A percentile compares a stretch with the other conserved stretches of the same genome.
phyloP scores from a whole-genome alignment of 768 basidiomycete genomes.

The Mrakia frigida region DNA sequence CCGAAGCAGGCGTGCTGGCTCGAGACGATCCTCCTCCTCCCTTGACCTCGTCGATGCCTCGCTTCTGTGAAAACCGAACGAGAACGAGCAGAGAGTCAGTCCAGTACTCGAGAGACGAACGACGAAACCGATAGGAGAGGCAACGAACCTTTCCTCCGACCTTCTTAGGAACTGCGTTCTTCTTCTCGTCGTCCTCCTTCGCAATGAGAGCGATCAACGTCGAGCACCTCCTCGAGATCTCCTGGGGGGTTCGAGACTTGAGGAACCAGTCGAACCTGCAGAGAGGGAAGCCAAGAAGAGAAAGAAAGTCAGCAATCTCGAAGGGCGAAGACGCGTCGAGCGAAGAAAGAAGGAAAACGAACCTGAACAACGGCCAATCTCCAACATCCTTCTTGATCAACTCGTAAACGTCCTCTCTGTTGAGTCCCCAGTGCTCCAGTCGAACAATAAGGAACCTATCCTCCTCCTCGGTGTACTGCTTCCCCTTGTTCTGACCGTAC shows the following conservation, averaged over 20 bases:
- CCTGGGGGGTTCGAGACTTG: slow-evolving; percentile 84
- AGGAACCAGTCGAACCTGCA: slow-evolving; percentile 88
- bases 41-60: slow-evolving; percentile 34
- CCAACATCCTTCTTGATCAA: slow-evolving; percentile 92
- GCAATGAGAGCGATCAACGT: slow-evolving; percentile 84
- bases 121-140: neutral
- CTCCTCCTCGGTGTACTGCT: slow-evolving; percentile 94
- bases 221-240: slow-evolving; percentile 78
- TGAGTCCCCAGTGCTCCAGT: slow-evolving; percentile 83
- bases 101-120: neutral
- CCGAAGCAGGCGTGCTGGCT: slow-evolving; percentile 22
- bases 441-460: slow-evolving; percentile 91
- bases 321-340: no score
- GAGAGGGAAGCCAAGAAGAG: neutral
- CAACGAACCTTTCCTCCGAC: slow-evolving; percentile 3
- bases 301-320: neutral
- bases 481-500: slow-evolving; percentile 88
- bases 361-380: slow-evolving; percentile 90
- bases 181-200: slow-evolving; percentile 71
- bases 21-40: slow-evolving; percentile 26
- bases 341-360: neutral
- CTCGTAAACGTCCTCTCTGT: slow-evolving; percentile 77
- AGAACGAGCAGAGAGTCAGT: neutral
- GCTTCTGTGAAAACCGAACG: slow-evolving; percentile 28
- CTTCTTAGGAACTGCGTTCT: slow-evolving; percentile 49